Base-by-base conservation (phyloP, 2,329 filamentous ascomycete species). In the Tolypocladium tundrense region DNA sequence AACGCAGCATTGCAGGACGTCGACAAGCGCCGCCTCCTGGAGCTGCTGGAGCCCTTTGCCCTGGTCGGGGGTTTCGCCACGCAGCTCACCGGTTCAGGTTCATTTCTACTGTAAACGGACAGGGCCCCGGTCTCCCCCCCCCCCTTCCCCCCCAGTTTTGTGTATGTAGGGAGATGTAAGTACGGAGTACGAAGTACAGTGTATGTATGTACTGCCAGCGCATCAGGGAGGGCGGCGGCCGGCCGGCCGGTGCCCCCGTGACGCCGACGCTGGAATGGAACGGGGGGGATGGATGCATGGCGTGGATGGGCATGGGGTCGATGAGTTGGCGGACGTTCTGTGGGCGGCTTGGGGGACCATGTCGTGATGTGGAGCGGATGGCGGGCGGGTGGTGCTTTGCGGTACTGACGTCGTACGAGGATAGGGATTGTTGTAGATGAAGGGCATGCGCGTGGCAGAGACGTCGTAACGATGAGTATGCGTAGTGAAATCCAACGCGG, bases 1-100 rank as follows among this genome's bases (percentile, higher is more conserved):
- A 73, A 69, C 71, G 71, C 71, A 73, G 72, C 69, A 69, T 62
- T 73, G 71, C 71, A 86, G 69, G 58, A 53, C 43, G 40, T 35
- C 48, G 48, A 52, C 48, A 51, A 35, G 48, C 48, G 48, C 48
- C 48, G 45, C 48, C 48, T 51, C 48, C 39, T 40, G 14, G 4
- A 14, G 16, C 39, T 3, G 39, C 39, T n/a, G 27, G 45, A 50
- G 45, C 48, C 48, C 48, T 27, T 1, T 8, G 31, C 31, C 27
- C 31, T 33, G 31, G 14, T 19, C 27, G 13, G 27, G 27, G 4
- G 8, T 19, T 14, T 51, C 8, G 48, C 48, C 48, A 51, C 48
- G 27, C 48, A 35, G 31, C 31, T 33, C 31, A 51, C 27, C 48
- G 19, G 40, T 42, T 5, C 8, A 8, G 31, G 48, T 13, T 35